Conservation (phyloP, 768 basidiomycete genomes). For the Mycena galericulata region DNA sequence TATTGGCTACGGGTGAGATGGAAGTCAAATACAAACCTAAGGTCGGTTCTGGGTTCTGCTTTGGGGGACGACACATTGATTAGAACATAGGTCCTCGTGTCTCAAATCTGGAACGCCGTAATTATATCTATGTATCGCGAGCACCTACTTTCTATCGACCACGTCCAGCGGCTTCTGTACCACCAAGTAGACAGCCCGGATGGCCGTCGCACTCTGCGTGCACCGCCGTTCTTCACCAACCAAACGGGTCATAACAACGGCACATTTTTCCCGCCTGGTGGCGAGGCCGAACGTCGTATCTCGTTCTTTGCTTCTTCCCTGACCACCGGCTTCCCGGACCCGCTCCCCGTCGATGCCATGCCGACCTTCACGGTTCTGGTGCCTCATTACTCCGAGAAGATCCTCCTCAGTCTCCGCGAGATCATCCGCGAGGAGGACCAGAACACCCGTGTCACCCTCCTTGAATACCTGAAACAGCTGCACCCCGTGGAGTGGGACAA, state of each 20-base stretch:
- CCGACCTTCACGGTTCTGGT: slow-evolving; percentile 99
- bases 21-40: slow-evolving; percentile 99
- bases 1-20: slow-evolving; percentile 96
- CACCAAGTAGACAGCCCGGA: slow-evolving; percentile 94
- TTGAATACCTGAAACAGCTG: slow-evolving; percentile 98
- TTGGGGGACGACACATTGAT: neutral
- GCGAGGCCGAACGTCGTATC: slow-evolving; percentile 97
- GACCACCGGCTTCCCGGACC: slow-evolving; percentile 94
- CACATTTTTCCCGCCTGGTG: slow-evolving; percentile 93
- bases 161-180: slow-evolving; percentile 96
- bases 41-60: slow-evolving; percentile 50
- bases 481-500: slow-evolving; percentile 99
- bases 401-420: slow-evolving; percentile 94
- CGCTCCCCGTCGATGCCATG: slow-evolving; percentile 97
- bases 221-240: slow-evolving; percentile 98
- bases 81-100: slow-evolving; percentile 81
- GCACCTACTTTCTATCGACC: slow-evolving; percentile 96
- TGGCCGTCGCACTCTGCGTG: slow-evolving; percentile 91
- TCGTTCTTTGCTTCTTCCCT: slow-evolving; percentile 99
- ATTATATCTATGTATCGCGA: slow-evolving; percentile 99
- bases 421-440: slow-evolving; percentile 99
- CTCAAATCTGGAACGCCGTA: slow-evolving; percentile 99
- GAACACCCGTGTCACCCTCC: slow-evolving; percentile 94
- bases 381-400: slow-evolving; percentile 99
- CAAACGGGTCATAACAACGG: slow-evolving; percentile 76